Evolutionary conservation across 139 green algal species (phyloP).

Genomic region (Spirogloea muscicola): DNA sequence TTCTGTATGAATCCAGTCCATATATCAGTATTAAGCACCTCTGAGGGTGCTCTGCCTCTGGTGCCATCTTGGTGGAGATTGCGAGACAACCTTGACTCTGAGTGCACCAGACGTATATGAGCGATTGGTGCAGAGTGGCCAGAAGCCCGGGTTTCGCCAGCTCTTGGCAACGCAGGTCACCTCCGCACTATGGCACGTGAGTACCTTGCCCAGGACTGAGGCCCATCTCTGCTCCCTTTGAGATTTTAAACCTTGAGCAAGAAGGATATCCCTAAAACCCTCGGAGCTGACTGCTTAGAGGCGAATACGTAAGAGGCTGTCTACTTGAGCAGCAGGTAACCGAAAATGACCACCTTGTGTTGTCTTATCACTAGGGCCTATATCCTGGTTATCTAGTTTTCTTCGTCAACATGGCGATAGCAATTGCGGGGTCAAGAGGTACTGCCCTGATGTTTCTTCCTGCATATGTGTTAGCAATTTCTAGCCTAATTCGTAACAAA

Average conservation of each 20-base stretch:
- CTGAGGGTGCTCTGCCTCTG: too few relatives aligned
- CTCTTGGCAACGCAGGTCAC: constrained; percentile 40
- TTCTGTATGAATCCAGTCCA: too few relatives aligned
- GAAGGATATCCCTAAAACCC: background rate
- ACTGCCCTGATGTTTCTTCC: background rate
- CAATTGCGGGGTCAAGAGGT: constrained; percentile 37
- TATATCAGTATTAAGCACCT: too few relatives aligned
- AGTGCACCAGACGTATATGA: constrained; percentile 42
- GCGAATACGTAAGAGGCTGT: background rate
- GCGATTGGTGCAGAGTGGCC: constrained; percentile 18
- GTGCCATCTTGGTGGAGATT: background rate
- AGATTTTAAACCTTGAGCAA: background rate
- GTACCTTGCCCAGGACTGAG: background rate
- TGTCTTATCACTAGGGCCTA: constrained; percentile 22
- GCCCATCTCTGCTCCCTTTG: constrained; percentile 1
- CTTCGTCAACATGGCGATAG: constrained; percentile 32
- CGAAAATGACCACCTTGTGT: background rate
- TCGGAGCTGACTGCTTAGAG: background rate
- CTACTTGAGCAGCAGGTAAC: background rate
- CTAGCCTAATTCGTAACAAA: too few relatives aligned
- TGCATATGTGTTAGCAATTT: too few relatives aligned
- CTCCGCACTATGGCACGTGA: constrained; percentile 44
- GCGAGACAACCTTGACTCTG: background rate
- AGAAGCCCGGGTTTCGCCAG: constrained; percentile 24
- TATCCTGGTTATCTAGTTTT: constrained; percentile 43